phyloP scores from a whole-genome alignment of 768 basidiomycete species.

The Pulveroboletus sp. region DNA sequence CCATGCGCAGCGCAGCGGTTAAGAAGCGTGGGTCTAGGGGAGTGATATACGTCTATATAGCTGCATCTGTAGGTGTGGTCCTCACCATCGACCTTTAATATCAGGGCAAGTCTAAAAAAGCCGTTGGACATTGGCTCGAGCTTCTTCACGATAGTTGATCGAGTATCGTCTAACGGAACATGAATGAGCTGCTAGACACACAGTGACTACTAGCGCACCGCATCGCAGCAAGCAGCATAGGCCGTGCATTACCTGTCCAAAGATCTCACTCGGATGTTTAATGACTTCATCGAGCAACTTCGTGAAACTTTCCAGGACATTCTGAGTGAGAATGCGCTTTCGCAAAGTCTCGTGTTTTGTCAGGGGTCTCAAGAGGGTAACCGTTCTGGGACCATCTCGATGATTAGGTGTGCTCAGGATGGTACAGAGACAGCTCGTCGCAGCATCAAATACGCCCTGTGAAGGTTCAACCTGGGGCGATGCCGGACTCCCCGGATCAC shows the following conservation, averaged over 20 bases:
- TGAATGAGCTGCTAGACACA: background rate
- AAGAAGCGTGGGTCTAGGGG: slow-evolving; percentile 9
- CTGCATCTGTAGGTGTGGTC: background rate
- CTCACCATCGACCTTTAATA: slow-evolving; percentile 17
- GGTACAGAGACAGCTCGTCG: slow-evolving; percentile 6
- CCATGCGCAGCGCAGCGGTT: slow-evolving; percentile 16
- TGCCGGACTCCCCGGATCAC: background rate
- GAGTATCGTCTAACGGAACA: slow-evolving; percentile 9
- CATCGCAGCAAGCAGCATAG: slow-evolving; percentile 15
- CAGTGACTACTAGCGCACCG: slow-evolving; percentile 3
- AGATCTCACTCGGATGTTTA: background rate
- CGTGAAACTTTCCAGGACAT: slow-evolving; percentile 12
- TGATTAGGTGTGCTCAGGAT: slow-evolving; percentile 14
- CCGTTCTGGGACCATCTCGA: slow-evolving; percentile 14
- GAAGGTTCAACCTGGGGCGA: background rate
- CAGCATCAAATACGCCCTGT: slow-evolving; percentile 7
- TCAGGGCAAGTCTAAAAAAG: slow-evolving; percentile 12
- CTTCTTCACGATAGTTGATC: slow-evolving; percentile 2
- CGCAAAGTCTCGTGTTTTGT: slow-evolving; percentile 14
- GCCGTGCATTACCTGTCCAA: slow-evolving; percentile 22
- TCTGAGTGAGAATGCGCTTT: slow-evolving; percentile 10
- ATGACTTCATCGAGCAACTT: slow-evolving; percentile 12
- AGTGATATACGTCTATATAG: background rate
- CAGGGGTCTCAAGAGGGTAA: slow-evolving; percentile 20
- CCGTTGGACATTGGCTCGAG: slow-evolving; percentile 3